Evolutionary conservation across 2,329 filamentous ascomycete genomes (phyloP), one percentile per base, ranked within the genome.

Genomic region (Colletotrichum euphorbiae): DNA sequence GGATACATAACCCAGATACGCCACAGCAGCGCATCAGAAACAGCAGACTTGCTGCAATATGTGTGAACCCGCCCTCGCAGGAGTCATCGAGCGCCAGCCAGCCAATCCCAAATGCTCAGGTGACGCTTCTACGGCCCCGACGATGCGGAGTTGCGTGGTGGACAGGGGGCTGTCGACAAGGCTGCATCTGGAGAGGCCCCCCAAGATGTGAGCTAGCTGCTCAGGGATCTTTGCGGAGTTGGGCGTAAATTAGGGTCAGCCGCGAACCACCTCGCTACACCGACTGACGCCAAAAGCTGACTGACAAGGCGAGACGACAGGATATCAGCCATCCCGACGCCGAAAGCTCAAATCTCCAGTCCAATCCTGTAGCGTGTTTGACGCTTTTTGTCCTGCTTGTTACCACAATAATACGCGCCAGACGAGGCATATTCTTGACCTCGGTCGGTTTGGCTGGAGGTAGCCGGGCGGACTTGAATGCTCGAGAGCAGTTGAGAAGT

Each of bases 91-190:
- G 62, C 56, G 33, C 50, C 67, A 60, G 31, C 17, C 31, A 40
- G 38, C 67, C 67, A 69, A 69, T 69, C 67, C 67, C 48, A 24
- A 45, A 19, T 51, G 55, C 50, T 67, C 67, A 69, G 48, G 67
- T 69, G 67, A 67, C 62, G 55, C 62, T 55, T 45, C 17, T 45
- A 55, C 51, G 55, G 56, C 67, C 36, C 62, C 45, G 62, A 69
- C 67, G 67, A 67, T 69, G 67, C 63, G 67, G 62, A 69, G 67
- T 67, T 69, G 63, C 67, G 62, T 69, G 67, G 48, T 61, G 43
- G 51, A 43, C 50, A 56, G 45, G 67, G 67, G 62, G 43, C 21
- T 24, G 65, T 24, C 50, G 50, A 67, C 67, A 69, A 67, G 67
- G 67, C 67, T 69, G 67, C 67, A 67, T 69, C 43, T 62, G 50